Base-by-base conservation (phyloP, 495 filamentous ascomycete species). In the Talaromyces ruber region DNA sequence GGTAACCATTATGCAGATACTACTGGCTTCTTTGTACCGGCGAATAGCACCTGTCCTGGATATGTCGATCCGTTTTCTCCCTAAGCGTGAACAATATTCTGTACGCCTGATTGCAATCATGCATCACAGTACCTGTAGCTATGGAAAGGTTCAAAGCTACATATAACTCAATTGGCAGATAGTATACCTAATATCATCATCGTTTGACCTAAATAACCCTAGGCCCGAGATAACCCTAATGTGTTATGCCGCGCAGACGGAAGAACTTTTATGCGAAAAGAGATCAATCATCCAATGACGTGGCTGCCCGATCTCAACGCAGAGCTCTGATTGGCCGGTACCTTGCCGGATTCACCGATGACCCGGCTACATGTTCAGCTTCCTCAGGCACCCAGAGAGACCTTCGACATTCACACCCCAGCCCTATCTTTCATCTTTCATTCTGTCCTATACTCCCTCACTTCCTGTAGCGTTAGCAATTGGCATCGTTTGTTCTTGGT, bases 21-120 rank as follows among this genome's bases (percentile, higher is more conserved):
- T 9, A 29, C 58, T 2, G 58, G 58, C 14, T 60, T 60, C 43
- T 60, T 60, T 26, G 58, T 60, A 25, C 58, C 58, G 18, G 58
- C 58, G n/a, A 60, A 60, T 26, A 51, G 39, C 43, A 60, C 58
- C 39, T 60, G 58, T 32, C 58, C 58, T 12, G 58, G 58, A 9
- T 60, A 60, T 32, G 47, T 21, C 16, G 39, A 60, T 32, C 58
- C 58, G 24, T 60, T 60, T 32, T 60, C 58, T 29, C 58, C 58
- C 28, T 60, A 60, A 60, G 7, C 24, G 47, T 28, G 9, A 25
- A 43, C 6, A 18, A 12, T n/a, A n/a, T n/a, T n/a, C n/a, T n/a
- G 6, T n/a, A 43, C n/a, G 56, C 16, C n/a, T 21, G 21, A 25
- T 26, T 6, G n/a, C 16, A 1, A 6, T 1, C n/a, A 43, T 43